Conservation (phyloP, 208 protist genomes). For the Crithidia sp. region DNA sequence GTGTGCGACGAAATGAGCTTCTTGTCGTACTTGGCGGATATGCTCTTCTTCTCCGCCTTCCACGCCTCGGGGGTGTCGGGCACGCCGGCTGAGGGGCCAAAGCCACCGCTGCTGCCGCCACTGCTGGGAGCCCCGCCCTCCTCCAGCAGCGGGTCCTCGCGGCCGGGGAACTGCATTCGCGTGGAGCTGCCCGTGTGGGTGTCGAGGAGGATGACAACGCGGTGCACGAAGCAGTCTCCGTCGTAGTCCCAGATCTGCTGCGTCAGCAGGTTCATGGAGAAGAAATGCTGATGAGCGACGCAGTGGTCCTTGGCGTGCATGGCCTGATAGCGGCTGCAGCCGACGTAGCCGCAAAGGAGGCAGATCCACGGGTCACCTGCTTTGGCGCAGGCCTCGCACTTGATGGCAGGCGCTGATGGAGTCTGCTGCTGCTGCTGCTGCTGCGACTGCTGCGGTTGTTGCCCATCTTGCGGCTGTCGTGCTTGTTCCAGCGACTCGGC, state of each 20-base stretch:
- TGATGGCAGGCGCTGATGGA: conserved; percentile 22
- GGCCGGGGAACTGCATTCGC: conserved; percentile 75
- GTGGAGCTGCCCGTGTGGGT: conserved; percentile 56
- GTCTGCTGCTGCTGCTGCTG: not conserved
- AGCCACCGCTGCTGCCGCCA: not conserved
- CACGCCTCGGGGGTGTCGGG: conserved; percentile 26
- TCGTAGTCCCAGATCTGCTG: conserved; percentile 95
- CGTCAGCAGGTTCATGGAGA: conserved; percentile 90
- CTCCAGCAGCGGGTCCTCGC: conserved; percentile 49
- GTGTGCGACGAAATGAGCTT: conserved; percentile 75
- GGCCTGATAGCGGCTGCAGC: conserved; percentile 92
- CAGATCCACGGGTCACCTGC: conserved; percentile 90
- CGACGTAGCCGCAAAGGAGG: conserved; percentile 90
- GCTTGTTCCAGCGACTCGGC: conserved; percentile 24
- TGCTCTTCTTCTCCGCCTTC: conserved; percentile 71
- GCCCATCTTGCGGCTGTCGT: conserved; percentile 11
- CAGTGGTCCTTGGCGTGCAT: conserved; percentile 91
- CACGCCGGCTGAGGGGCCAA: not conserved
- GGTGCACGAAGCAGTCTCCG: conserved; percentile 90
- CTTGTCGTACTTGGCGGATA: conserved; percentile 84
- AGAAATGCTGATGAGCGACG: conserved; percentile 62
- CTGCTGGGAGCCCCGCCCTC: conserved; percentile 7
- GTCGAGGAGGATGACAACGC: conserved; percentile 74
- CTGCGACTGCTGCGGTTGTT: conserved; percentile 5
- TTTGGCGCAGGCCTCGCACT: conserved; percentile 73